Evolutionary conservation across 148 eudicot genomes (phyloP).

Genomic region (Hydrangea macrophylla): DNA sequence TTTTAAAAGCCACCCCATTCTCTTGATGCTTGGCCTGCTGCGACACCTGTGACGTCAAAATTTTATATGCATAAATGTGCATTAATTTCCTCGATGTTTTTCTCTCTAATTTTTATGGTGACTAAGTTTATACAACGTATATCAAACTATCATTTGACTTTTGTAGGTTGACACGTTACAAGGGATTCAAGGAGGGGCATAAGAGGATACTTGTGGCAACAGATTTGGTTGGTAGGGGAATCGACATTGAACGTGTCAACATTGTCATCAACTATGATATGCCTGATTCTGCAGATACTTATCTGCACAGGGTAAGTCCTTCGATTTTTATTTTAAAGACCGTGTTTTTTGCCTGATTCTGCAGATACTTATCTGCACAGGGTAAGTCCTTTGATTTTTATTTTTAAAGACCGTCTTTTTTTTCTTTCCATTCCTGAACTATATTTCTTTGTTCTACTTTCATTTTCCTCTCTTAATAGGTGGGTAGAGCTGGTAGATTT

Average conservation of each 20-base stretch:
- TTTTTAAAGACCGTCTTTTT: neutral
- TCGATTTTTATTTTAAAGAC: neutral
- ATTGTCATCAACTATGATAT: conserved; percentile 94
- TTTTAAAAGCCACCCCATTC: no score
- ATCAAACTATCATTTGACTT: neutral
- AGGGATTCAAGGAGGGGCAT: conserved; percentile 86
- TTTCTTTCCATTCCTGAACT: neutral
- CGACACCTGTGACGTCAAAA: no score
- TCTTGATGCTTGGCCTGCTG: no score
- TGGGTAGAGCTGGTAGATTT: conserved; percentile 90
- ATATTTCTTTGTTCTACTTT: neutral
- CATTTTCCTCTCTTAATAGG: conserved; percentile 29
- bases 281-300: conserved; percentile 96
- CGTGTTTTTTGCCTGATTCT: conserved; percentile 32
- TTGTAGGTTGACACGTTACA: conserved; percentile 72
- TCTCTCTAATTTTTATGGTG: no score
- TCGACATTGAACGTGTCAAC: conserved; percentile 89
- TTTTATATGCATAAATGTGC: no score
- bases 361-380: conserved; percentile 91
- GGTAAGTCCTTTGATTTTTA: conserved; percentile 28
- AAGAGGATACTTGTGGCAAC: conserved; percentile 94
- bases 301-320: conserved; percentile 70
- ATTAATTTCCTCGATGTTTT: no score
- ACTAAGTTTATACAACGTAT: no score
- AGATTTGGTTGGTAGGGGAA: conserved; percentile 93